phyloP scores from a whole-genome alignment of 164 flowering plant genomes.

The Warburgia ugandensis region DNA sequence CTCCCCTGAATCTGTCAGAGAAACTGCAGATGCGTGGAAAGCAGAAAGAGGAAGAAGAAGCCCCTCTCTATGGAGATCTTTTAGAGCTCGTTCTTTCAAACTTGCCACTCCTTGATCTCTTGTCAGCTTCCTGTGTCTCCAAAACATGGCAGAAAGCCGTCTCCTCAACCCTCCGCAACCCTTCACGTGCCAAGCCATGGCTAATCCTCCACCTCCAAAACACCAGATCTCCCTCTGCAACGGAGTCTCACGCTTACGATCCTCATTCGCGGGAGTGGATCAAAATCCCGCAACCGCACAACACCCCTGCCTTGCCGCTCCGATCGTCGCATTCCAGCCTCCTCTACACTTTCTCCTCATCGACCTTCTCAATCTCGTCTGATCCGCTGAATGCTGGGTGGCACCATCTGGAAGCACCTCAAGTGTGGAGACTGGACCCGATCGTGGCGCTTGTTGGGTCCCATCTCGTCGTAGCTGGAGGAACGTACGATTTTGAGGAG shows the following conservation, averaged over 20 bases:
- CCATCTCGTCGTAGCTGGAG: slow-evolving; percentile 62
- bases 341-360: slow-evolving; percentile 44
- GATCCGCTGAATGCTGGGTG: slow-evolving; percentile 49
- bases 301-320: slow-evolving; percentile 13
- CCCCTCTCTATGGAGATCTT: slow-evolving; percentile 46
- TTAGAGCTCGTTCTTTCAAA: slow-evolving; percentile 43
- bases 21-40: too few species aligned
- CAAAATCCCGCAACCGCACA: slow-evolving; percentile 12
- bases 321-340: slow-evolving; percentile 45
- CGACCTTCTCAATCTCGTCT: slow-evolving; percentile 40
- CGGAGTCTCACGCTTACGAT: slow-evolving; percentile 46
- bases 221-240: slow-evolving; percentile 18
- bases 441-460: slow-evolving; percentile 48
- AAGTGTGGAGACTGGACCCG: slow-evolving; percentile 60
- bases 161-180: slow-evolving; percentile 29
- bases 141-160: slow-evolving; percentile 51
- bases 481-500: slow-evolving; percentile 54
- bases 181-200: slow-evolving; percentile 54
- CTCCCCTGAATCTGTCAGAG: too few species aligned
- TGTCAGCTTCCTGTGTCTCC: slow-evolving; percentile 47
- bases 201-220: slow-evolving; percentile 46
- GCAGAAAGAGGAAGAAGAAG: too few species aligned
- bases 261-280: slow-evolving; percentile 56
- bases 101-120: slow-evolving; percentile 53
- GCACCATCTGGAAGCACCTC: slow-evolving; percentile 35